Conservation (phyloP, 73 alveolate species). For the Symbiodinium pilosum region DNA sequence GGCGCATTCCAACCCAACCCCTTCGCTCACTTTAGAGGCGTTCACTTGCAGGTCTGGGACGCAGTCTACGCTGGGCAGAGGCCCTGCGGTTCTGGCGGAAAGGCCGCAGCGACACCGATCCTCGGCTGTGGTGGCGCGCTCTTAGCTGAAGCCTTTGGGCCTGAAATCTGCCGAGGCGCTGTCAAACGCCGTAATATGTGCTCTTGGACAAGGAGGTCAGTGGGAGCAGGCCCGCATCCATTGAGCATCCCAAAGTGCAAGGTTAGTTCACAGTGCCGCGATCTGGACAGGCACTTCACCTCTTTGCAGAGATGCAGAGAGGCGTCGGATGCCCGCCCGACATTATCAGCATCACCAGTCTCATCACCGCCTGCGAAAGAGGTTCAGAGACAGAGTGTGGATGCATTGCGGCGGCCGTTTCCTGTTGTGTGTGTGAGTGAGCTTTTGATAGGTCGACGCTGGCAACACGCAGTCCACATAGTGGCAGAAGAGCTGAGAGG, state of each 20-base stretch:
- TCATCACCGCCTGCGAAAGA: background rate
- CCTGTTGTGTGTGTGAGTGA: background rate
- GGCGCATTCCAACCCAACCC: background rate
- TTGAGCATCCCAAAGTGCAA: background rate
- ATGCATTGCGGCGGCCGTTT: no score
- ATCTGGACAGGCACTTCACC: background rate
- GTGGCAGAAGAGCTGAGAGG: background rate
- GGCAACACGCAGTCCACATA: background rate
- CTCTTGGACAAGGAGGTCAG: background rate
- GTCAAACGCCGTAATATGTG: background rate
- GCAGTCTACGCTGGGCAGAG: background rate
- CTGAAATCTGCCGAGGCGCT: background rate
- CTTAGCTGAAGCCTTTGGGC: no score
- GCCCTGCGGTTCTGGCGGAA: background rate
- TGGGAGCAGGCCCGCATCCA: background rate
- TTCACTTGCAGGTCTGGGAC: background rate
- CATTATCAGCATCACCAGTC: constrained; percentile 1
- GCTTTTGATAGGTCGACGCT: background rate
- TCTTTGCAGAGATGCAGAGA: constrained; percentile 5
- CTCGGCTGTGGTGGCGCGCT: background rate
- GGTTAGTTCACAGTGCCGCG: background rate
- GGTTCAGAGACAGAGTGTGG: no score
- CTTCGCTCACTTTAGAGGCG: background rate
- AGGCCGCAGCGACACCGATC: background rate
- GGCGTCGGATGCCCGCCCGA: background rate